A percentile compares a stretch with the other conserved stretches of the same genome.
Evolutionary conservation across 2,329 filamentous ascomycete species (phyloP).

Genomic region (Trichocomaceae sp.): DNA sequence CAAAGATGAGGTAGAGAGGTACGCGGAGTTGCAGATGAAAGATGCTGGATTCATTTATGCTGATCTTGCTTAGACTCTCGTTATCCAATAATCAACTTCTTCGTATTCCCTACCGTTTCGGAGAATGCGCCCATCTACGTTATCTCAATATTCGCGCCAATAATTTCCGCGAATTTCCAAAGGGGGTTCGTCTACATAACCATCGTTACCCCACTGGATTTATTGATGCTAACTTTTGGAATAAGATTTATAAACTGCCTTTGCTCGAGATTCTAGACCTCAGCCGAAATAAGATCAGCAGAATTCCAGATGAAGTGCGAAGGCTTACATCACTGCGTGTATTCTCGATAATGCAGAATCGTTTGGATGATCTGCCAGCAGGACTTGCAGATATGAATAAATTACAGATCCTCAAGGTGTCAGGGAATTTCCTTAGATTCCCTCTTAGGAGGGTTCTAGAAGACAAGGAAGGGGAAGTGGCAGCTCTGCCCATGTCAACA

Average conservation of each 20-base stretch:
- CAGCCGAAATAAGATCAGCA: slow-evolving; percentile 74
- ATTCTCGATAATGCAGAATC: slow-evolving; percentile 78
- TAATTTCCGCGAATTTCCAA: slow-evolving; percentile 55
- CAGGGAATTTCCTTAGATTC: slow-evolving; percentile 78
- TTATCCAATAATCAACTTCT: slow-evolving; percentile 48
- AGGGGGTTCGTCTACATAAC: slow-evolving; percentile 46
- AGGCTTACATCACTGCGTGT: slow-evolving; percentile 82
- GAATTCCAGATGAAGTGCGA: slow-evolving; percentile 70
- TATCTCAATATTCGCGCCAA: slow-evolving; percentile 47
- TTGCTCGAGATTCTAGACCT: slow-evolving; percentile 90
- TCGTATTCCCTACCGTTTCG: slow-evolving; percentile 43
- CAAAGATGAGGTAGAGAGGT: slow-evolving; percentile 49
- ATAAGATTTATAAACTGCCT: slow-evolving; percentile 73
- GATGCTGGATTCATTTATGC: background rate
- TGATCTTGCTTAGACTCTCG: slow-evolving; percentile 34
- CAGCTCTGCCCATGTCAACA: slow-evolving; percentile 47
- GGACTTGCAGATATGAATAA: slow-evolving; percentile 86
- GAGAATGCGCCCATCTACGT: slow-evolving; percentile 43
- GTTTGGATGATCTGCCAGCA: slow-evolving; percentile 73
- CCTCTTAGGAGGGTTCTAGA: slow-evolving; percentile 66
- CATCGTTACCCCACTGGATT: background rate
- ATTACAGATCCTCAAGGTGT: slow-evolving; percentile 80
- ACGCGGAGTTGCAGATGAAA: background rate
- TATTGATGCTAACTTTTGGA: slow-evolving; percentile 20
- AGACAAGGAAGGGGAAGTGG: slow-evolving; percentile 59